Evolutionary conservation across 768 basidiomycete genomes (phyloP), one percentile per base, ranked within the genome.

Genomic region (Suillus americanus): DNA sequence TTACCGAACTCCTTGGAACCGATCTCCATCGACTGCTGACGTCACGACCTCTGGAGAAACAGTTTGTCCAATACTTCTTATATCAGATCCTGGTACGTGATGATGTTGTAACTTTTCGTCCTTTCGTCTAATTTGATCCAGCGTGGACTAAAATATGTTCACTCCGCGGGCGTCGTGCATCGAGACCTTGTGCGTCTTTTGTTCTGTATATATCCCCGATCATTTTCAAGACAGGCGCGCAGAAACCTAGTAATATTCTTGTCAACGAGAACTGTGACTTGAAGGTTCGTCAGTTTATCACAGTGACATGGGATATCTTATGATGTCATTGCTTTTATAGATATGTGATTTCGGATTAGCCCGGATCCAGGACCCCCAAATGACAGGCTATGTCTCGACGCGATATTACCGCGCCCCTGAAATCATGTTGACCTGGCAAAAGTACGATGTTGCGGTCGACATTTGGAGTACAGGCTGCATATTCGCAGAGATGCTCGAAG

Each of bases 351-450:
- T 99, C 77, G 97, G 97, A 65, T 84, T 99, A 46, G 97, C 97
- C 41, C 92, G 97, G 61, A 96, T 99, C 68, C 97, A 99, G 78
- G 97, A 99, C 76, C 97, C 97, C 5, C 97, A 99, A 76, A 99
- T 99, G 97, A 99, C 97, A 1, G 97, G 97, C 67, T 99, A 99
- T 74, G 97, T 99, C 66, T 99, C 97, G 64, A 99, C 97, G 60
- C 85, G 97, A 69, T 99, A 99, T 80, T 99, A 99, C 76, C 91
- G 97, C 60, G 97, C 97, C 7, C 97, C 97, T 6, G 97, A 99
- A 79, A 99, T 99, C 81, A 99, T 99, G 97, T 85, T 99, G 75
- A 99, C 97, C 45, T 99, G 97, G 97, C 97, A 99, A 78, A 99
- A 99, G 82, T 99, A 99, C 80, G 97, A 99, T 77, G 96, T 98